Percentiles rank a stretch among this genome's conserved stretches.
These are phyloP conservation scores for Glycine soja DNA, from an alignment of 306 rosid genomes.

Conservation along the genomic window DNA sequence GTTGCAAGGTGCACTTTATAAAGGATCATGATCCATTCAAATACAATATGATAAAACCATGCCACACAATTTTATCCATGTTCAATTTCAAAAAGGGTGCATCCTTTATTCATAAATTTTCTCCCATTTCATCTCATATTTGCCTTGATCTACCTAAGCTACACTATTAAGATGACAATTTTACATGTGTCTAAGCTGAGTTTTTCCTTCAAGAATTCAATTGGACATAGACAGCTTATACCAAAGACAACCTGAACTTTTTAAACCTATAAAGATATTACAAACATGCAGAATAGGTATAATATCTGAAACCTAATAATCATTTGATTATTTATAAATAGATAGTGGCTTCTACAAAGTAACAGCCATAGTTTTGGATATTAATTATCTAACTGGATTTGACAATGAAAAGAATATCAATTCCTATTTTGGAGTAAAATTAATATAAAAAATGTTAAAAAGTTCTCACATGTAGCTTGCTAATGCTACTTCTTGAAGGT, in stretches of 20 bases:
- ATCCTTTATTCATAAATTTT: not conserved
- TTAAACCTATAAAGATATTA: conserved; percentile 12
- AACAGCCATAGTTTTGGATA: not conserved
- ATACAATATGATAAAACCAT: too few species aligned
- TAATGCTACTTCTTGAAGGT: not conserved
- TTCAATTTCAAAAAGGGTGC: not conserved
- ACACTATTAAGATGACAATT: not conserved
- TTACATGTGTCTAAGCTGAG: conserved; percentile 45
- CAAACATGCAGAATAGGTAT: not conserved
- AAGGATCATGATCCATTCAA: not conserved
- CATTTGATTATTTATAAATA: not conserved
- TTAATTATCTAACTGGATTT: not conserved
- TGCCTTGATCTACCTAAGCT: conserved; percentile 44
- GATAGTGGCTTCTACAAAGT: not conserved
- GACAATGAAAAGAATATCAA: not conserved
- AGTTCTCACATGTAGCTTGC: conserved; percentile 53
- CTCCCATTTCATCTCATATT: not conserved
- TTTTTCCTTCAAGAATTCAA: conserved; percentile 6
- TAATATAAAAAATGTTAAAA: not conserved
- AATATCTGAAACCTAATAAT: not conserved
- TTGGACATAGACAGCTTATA: not conserved
- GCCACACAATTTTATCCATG: not conserved
- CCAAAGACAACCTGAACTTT: conserved; percentile 38
- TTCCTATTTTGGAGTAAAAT: not conserved
- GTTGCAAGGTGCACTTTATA: not conserved